These are phyloP conservation scores for Tremellales sp. DNA, from an alignment of 1,284 basidiomycete genomes.

Conservation along the genomic window DNA sequence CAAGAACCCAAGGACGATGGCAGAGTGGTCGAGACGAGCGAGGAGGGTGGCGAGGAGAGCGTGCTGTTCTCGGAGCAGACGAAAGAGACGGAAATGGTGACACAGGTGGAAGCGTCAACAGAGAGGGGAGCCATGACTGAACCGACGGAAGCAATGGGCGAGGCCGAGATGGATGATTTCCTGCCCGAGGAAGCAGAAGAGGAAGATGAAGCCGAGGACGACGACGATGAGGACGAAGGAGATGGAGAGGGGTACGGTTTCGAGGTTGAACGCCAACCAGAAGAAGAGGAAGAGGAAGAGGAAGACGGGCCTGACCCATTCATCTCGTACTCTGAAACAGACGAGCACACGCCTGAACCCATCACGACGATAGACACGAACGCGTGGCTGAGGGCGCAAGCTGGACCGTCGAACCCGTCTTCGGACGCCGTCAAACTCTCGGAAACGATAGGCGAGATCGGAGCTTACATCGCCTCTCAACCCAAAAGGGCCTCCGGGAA, in stretches of 20 bases:
- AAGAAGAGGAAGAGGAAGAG: slow-evolving; percentile 12
- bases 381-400: slow-evolving; percentile 31
- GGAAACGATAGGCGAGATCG: too few relatives aligned
- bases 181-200: background rate
- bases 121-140: background rate
- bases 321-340: too few relatives aligned
- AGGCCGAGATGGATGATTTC: background rate
- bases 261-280: slow-evolving; percentile 10
- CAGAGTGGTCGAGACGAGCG: slow-evolving; percentile 13
- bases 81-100: background rate
- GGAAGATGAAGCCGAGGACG: slow-evolving; percentile 24
- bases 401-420: too few relatives aligned
- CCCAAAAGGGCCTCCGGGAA: too few relatives aligned
- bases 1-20: slow-evolving; percentile 4
- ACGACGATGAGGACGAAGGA: slow-evolving; percentile 3
- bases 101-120: too few relatives aligned
- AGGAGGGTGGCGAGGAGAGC: slow-evolving; percentile 24
- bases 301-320: slow-evolving; percentile 6
- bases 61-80: slow-evolving; percentile 41
- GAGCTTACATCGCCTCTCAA: too few relatives aligned
- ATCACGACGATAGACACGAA: too few relatives aligned
- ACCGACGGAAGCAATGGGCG: background rate
- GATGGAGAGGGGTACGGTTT: slow-evolving; percentile 15
- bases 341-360: too few relatives aligned
- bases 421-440: too few relatives aligned